phyloP scores from a whole-genome alignment of 1,284 basidiomycete species.

The Rhodofomes roseus region DNA sequence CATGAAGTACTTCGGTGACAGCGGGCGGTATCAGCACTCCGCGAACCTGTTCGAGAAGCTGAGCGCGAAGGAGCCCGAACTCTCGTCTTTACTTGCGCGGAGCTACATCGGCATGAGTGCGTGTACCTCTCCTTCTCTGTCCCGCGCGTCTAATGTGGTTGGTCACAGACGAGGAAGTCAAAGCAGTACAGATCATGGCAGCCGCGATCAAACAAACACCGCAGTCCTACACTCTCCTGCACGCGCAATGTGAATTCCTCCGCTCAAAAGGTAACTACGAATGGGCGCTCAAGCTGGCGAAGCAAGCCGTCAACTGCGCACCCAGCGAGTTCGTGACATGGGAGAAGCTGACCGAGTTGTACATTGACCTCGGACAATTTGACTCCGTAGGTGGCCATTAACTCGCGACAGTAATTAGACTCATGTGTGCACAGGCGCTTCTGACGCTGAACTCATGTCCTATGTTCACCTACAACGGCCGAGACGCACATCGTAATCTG shows the following conservation, averaged over 20 bases:
- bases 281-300: constrained; percentile 91
- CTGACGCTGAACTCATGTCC: constrained; percentile 98
- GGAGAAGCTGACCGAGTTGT: constrained; percentile 96
- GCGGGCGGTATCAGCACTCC: constrained; percentile 82
- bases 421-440: constrained; percentile 53
- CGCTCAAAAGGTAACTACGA: constrained; percentile 79
- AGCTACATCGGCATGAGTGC: constrained; percentile 97
- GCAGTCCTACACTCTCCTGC: constrained; percentile 91
- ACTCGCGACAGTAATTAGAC: neutral
- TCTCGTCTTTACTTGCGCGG: constrained; percentile 83
- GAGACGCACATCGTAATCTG: constrained; percentile 89
- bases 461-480: constrained; percentile 99
- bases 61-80: constrained; percentile 82
- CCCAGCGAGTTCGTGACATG: constrained; percentile 98
- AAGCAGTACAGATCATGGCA: constrained; percentile 94
- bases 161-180: constrained; percentile 89
- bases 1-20: constrained; percentile 96
- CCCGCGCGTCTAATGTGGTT: neutral
- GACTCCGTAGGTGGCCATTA: constrained; percentile 52
- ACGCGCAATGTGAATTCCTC: constrained; percentile 93
- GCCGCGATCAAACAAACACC: constrained; percentile 82
- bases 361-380: constrained; percentile 87
- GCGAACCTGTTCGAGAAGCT: constrained; percentile 96
- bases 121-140: constrained; percentile 28
- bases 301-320: constrained; percentile 95